A percentile compares a stretch with the other conserved stretches of the same genome.
These are phyloP conservation scores for Lablab purpureus DNA, from an alignment of 306 rosid genomes.

Conservation along the genomic window DNA sequence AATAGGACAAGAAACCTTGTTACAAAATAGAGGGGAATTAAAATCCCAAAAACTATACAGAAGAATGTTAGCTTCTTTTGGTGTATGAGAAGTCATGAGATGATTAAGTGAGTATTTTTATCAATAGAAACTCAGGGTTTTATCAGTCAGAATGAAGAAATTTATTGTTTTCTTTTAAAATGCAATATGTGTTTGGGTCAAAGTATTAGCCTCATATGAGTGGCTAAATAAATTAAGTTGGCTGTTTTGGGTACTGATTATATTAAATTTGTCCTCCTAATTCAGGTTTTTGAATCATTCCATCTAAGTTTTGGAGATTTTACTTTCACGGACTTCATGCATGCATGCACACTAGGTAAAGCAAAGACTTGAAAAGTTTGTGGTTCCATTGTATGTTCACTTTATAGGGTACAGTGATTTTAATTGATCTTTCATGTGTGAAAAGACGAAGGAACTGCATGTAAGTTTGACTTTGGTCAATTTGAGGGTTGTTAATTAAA, in stretches of 20 bases:
- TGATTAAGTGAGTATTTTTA: not conserved
- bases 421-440: constrained; percentile 6
- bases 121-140: not conserved
- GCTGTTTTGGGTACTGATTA: constrained; percentile 19
- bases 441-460: constrained; percentile 12
- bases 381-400: constrained; percentile 16
- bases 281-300: constrained; percentile 62
- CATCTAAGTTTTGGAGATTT: constrained; percentile 51
- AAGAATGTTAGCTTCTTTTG: constrained; percentile 9
- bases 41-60: not conserved
- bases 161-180: not conserved
- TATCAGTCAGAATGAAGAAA: constrained; percentile 13
- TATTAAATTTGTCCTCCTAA: constrained; percentile 32
- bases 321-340: constrained; percentile 65
- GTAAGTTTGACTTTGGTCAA: constrained; percentile 16
- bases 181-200: constrained; percentile 17
- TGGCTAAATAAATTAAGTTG: constrained; percentile 11
- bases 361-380: constrained; percentile 22
- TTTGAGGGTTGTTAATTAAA: constrained; percentile 9
- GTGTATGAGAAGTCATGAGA: not conserved
- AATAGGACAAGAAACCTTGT: not conserved
- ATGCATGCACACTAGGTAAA: constrained; percentile 74
- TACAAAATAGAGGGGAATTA: not conserved
- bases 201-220: not conserved
- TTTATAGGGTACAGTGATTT: constrained; percentile 1